Conservation (phyloP, 1,139 yeast species). For the Kodamaea plutei region DNA sequence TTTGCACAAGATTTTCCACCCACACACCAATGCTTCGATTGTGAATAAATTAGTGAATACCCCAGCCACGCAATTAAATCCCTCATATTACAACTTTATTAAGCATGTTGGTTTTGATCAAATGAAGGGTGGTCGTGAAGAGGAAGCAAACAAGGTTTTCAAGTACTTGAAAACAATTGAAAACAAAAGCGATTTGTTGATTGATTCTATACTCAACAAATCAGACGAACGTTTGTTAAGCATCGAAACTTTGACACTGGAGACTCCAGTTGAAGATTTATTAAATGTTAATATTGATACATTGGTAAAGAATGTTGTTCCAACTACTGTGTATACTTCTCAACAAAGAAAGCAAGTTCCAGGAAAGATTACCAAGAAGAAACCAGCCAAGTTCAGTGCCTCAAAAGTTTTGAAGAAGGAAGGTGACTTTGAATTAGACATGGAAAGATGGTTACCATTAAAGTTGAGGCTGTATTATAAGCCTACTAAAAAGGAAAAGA, state of each 20-base stretch:
- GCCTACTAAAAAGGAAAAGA: conserved; percentile 64
- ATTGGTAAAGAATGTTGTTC: conserved; percentile 5
- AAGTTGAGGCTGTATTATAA: conserved; percentile 80
- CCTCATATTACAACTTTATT: conserved; percentile 33
- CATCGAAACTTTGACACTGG: conserved; percentile 31
- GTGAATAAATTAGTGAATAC: conserved; percentile 5
- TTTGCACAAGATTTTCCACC: conserved; percentile 22
- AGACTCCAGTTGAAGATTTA: conserved; percentile 24
- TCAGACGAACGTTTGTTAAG: conserved; percentile 25
- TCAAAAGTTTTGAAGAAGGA: conserved; percentile 32
- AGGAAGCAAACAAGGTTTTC: conserved; percentile 30
- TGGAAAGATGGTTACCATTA: conserved; percentile 88
- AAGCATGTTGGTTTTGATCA: conserved; percentile 48
- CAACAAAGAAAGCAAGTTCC: conserved; percentile 8
- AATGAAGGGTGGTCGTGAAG: conserved; percentile 28
- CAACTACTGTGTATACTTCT: conserved; percentile 5
- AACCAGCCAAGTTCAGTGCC: conserved; percentile 34
- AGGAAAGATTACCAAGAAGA: conserved; percentile 23
- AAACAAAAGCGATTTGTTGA: conserved; percentile 26
- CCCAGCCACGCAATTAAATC: conserved; percentile 17
- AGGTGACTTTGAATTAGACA: conserved; percentile 30
- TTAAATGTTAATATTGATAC: conserved; percentile 21
- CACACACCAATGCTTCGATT: background rate
- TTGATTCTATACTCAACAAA: conserved; percentile 27
- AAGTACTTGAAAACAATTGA: conserved; percentile 10